Base-by-base conservation (phyloP, 768 basidiomycete genomes). In the Russula compacta region DNA sequence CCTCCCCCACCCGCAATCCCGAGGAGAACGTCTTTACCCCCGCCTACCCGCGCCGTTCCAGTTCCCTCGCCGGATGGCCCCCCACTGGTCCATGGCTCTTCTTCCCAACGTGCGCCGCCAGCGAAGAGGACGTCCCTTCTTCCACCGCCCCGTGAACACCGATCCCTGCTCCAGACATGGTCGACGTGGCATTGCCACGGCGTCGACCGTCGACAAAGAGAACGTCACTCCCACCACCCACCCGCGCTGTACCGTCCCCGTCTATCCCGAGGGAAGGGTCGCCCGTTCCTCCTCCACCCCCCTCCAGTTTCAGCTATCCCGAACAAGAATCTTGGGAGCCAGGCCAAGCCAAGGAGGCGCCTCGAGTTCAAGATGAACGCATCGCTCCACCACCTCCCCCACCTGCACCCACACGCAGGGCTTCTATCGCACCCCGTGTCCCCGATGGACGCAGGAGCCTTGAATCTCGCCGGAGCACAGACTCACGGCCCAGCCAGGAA, bases 21-120 rank as follows among this genome's bases (percentile, higher is more conserved):
- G 17, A 63, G 54, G 53, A 66, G 63, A 38, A 19, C 24, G 10
- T 66, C 65, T 29, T 21, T 66, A 10, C 63, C 58, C 33, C 63
- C 65, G 10, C 65, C 65, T 55, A 47, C 50, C 32, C 52, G 65
- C 57, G 11, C 40, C n/a, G 62, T 43, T 33, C 58, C 62, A 32
- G 32, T 21, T 11, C 56, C 55, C 29, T 39, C 52, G 33, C 15
- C 32, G 5, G 61, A 62, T 46, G 39, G 11, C 39, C 39, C 24
- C 9, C 53, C 53, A 44, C 12, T 32, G 0, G 2, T 21, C 21
- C 65, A 47, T 21, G 21, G 46, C 24, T 48, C 42, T 19, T 59
- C 60, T 19, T 36, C 40, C 14, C 53, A 64, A n/a, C 61, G 44
- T 33, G 47, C 21, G 2, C 51, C 50, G 19, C n/a, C 46, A 19